Evolutionary conservation across 1,139 yeast genomes (phyloP), one percentile per base, ranked within the genome.

Genomic region (Yamadazyma oceani): DNA sequence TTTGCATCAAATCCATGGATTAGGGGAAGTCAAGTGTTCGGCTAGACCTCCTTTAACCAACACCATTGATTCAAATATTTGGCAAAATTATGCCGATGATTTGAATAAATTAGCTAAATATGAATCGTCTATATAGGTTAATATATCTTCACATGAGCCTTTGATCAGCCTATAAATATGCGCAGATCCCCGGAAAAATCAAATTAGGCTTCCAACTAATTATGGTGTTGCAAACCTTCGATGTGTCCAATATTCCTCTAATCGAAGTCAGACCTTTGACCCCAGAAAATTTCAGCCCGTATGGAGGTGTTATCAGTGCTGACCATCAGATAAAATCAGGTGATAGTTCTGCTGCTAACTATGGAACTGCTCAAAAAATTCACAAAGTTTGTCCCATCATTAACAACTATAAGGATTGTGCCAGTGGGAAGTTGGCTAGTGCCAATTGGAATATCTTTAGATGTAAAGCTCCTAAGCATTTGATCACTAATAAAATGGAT

Each of bases 301-400:
- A 55, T 44, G 77, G 77, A 2, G 75, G 75, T 1, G 74, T 70
- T 2, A 61, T 70, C 21, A 66, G 74, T 49, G 75, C 73, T 3
- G 73, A 70, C 47, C 69, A 69, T 41, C 77, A 71, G 48, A 52
- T 70, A 38, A 49, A 58, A 39, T 53, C 56, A 14, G 45, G 39
- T 3, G 42, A 45, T 24, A 50, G 55, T 13, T 62, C 78, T 11
- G 66, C 73, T 16, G 97, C 96, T 5, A 90, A 90, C 58, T 89
- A 90, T 54, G 97, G 97, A n/a, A 89, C 97, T 2, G 97, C 97
- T 1, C 67, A 78, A 4, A 90, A 89, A 53, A 62, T 87, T 34
- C 79, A 77, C 49, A 73, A 82, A 45, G 94, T 88, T 8, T 80
- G 92, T 3, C 83, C 88, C 1, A 67, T 85, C 2, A 62, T 63